Evolutionary conservation across 805 yeast genomes (phyloP), one percentile per base, ranked within the genome.

Genomic region (Starmerella bombicola): DNA sequence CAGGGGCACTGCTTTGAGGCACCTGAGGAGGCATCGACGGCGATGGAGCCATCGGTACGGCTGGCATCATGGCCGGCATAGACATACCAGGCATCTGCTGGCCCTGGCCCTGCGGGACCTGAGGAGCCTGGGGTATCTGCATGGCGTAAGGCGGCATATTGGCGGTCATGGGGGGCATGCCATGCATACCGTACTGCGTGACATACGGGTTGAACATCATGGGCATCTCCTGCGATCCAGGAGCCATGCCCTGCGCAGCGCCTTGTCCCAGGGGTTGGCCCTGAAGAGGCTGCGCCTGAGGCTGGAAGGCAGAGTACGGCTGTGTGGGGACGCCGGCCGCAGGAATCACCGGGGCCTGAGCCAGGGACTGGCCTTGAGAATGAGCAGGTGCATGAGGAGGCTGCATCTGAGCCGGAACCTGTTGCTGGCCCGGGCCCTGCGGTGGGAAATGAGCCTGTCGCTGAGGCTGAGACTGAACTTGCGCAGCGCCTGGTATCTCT

Each of bases 321-420:
- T 26, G 33, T 6, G 31, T 42, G 15, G 41, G 41, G 22, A 34
- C 25, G 20, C 35, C 29, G 19, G 16, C 31, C 25, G 17, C 33
- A 24, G 32, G 41, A 17, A 30, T 28, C 44, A 35, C 47, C 34
- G 20, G 42, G 37, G 17, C 37, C 38, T 25, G 40, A 29, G 15
- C 34, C 23, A 19, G 31, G 21, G n/a, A 36, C 24, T 20, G 35
- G 32, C 28, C 35, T 29, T 33, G 41, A 24, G 20, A 8, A 22
- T 21, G 44, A 22, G 32, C 35, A 2, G 30, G 33, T 9, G 28
- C 21, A 19, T 15, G 25, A 22, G 15, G n/a, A 32, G 28, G 32
- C 33, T 19, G 37, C 21, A 12, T 22, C 30, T 29, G 42, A 7
- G 13, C 29, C 17, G 30, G 24, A 13, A 20, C 38, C 18, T 19